Evolutionary conservation across 257 asterid genomes (phyloP).

Genomic region (Gentiana straminea): DNA sequence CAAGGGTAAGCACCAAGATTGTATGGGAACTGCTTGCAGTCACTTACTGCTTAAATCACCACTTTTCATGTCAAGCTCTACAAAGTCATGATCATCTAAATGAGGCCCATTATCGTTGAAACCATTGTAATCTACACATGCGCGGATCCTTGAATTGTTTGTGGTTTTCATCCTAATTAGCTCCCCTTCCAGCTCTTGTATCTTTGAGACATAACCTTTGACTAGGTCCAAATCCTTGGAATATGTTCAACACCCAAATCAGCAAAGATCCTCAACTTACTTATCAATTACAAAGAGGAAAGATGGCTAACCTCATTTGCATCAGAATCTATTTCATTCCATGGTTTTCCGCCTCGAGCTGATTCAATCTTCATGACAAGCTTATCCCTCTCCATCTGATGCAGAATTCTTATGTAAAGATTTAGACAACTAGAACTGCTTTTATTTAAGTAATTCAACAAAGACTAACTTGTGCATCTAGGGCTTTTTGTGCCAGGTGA

Average conservation of each 20-base stretch:
- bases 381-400: constrained; percentile 80
- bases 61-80: constrained; percentile 39
- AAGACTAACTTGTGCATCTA: constrained; percentile 81
- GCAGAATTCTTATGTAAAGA: constrained; percentile 5
- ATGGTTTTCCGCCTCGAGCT: constrained; percentile 48
- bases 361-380: constrained; percentile 63
- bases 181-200: constrained; percentile 78
- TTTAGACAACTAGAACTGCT: neutral
- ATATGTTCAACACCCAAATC: neutral
- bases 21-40: neutral
- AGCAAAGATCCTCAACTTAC: neutral
- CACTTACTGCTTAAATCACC: constrained; percentile 50
- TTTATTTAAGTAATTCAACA: neutral
- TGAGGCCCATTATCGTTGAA: constrained; percentile 42
- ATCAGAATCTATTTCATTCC: constrained; percentile 37
- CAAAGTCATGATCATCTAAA: constrained; percentile 24
- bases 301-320: constrained; percentile 45
- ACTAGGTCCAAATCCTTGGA: constrained; percentile 57
- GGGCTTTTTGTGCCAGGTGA: constrained; percentile 52
- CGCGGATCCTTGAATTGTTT: constrained; percentile 27
- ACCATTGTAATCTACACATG: constrained; percentile 31
- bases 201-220: constrained; percentile 55
- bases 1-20: neutral
- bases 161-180: constrained; percentile 33
- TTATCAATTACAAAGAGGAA: constrained; percentile 2